Conservation (phyloP, 495 filamentous ascomycete genomes). For the Rhizodiscina lignyota region DNA sequence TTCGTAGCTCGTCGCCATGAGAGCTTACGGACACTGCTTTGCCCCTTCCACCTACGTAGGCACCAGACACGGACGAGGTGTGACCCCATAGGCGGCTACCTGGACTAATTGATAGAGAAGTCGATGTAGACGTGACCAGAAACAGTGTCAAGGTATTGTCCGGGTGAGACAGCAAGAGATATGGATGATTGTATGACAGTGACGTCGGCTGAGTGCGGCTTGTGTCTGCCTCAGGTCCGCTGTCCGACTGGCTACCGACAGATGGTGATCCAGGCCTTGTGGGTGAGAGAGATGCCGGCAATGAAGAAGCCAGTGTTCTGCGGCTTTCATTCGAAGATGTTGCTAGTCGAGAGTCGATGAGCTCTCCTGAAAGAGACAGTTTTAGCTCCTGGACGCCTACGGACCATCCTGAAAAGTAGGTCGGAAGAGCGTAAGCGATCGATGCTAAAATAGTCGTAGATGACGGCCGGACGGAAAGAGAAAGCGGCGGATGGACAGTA, state of each 20-base stretch:
- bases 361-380: conserved; percentile 34
- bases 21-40: conserved; percentile 81
- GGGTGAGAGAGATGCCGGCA: no score
- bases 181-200: conserved; percentile 79
- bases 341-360: conserved; percentile 39
- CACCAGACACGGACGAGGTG: conserved; percentile 75
- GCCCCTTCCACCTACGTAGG: conserved; percentile 70
- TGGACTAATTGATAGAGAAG: conserved; percentile 48
- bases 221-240: not conserved
- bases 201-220: conserved; percentile 40
- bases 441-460: conserved; percentile 49
- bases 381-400: conserved; percentile 80
- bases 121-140: conserved; percentile 57
- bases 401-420: conserved; percentile 61
- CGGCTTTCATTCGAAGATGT: no score
- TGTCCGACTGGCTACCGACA: not conserved
- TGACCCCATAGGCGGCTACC: conserved; percentile 84
- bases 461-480: conserved; percentile 55
- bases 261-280: not conserved
- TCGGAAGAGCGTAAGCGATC: conserved; percentile 67
- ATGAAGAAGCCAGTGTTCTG: no score
- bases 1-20: conserved; percentile 67
- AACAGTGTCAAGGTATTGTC: conserved; percentile 90
- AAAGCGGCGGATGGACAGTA: conserved; percentile 61
- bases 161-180: conserved; percentile 70